Conservation (phyloP, 78 protist genomes). For the Cavenderia fasciculata region DNA sequence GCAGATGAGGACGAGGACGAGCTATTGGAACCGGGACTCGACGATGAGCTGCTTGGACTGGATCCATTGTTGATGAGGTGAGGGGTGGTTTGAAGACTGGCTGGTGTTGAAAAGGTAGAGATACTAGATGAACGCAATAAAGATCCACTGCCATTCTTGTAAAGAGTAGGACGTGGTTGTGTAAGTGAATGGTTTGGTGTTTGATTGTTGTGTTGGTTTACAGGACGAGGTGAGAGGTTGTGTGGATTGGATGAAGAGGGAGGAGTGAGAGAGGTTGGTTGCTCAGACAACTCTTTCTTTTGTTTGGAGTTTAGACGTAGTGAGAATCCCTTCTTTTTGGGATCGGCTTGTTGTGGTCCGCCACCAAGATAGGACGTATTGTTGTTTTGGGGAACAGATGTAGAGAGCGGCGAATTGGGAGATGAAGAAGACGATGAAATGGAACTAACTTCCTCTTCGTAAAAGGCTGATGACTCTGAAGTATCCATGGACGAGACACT, state of each 20-base stretch:
- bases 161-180: constrained; percentile 58
- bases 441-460: constrained; percentile 40
- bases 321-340: constrained; percentile 52
- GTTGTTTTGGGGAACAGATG: background rate
- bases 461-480: constrained; percentile 5
- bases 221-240: background rate
- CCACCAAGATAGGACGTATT: background rate
- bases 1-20: background rate
- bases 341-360: background rate
- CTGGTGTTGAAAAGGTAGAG: constrained; percentile 56
- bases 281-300: background rate
- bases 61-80: background rate
- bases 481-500: constrained; percentile 39
- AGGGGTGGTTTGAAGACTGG: background rate
- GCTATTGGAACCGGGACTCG: background rate
- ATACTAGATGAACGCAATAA: constrained; percentile 57
- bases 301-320: constrained; percentile 9
- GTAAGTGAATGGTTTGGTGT: constrained; percentile 47
- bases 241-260: background rate
- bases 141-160: constrained; percentile 16
- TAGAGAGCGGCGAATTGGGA: background rate
- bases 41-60: background rate
- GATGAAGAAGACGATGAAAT: constrained; percentile 1
- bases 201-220: background rate
- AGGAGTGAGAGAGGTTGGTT: background rate